A percentile compares a stretch with the other conserved stretches of the same genome.
Conservation (phyloP, 306 rosid species). For the Gastrolobium villosum region DNA sequence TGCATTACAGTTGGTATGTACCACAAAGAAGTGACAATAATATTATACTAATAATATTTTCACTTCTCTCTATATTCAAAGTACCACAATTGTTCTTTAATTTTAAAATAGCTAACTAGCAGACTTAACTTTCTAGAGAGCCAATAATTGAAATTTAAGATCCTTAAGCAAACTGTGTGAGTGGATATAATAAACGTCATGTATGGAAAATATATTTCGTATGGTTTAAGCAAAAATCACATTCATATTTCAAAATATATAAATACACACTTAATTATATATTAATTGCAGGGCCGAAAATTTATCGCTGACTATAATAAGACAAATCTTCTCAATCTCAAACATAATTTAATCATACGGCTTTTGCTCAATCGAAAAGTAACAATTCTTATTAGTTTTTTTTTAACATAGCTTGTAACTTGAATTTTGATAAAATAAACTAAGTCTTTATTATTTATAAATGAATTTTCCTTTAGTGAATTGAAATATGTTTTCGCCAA, state of each 20-base stretch:
- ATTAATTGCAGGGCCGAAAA: background rate
- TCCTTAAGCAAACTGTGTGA: conserved; percentile 10
- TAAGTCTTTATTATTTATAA: background rate
- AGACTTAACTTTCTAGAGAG: background rate
- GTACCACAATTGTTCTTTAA: background rate
- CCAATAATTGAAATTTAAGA: conserved; percentile 27
- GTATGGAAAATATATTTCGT: background rate
- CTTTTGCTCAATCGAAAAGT: background rate
- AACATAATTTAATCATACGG: background rate
- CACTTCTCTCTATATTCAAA: conserved; percentile 12
- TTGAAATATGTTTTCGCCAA: background rate
- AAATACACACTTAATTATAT: background rate
- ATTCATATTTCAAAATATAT: background rate
- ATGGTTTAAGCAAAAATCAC: conserved; percentile 37
- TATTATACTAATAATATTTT: background rate
- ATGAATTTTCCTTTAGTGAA: background rate
- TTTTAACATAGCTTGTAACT: background rate
- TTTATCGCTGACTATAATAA: background rate
- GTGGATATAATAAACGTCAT: background rate
- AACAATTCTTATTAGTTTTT: background rate
- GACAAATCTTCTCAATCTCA: conserved; percentile 1
- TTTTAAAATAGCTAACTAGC: background rate
- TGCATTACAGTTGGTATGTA: conserved; percentile 33
- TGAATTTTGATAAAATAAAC: background rate
- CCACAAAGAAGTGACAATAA: background rate